phyloP scores from a whole-genome alignment of 495 filamentous ascomycete genomes.

The Xanthoparmelia taractica region DNA sequence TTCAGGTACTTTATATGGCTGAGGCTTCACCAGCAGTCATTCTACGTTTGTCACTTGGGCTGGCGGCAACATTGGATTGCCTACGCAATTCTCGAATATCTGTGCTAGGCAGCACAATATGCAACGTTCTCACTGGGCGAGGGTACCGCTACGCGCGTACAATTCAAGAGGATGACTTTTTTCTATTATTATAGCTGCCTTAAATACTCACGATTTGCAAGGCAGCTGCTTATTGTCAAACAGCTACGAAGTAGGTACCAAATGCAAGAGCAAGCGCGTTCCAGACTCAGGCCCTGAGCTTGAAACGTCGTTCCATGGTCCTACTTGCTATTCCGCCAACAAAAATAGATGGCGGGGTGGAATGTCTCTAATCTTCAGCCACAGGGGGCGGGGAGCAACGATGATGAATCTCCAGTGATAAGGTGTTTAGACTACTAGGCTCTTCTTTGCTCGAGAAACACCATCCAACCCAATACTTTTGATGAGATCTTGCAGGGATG shows the following conservation, averaged over 20 bases:
- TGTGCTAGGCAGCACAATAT: slow-evolving; percentile 8
- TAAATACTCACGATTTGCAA: neutral
- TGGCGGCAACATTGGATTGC: neutral
- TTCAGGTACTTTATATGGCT: slow-evolving; percentile 1
- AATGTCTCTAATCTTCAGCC: slow-evolving; percentile 16
- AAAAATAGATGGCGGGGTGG: slow-evolving; percentile 14
- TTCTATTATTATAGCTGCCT: slow-evolving; percentile 10
- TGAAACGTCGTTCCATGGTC: neutral
- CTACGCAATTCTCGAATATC: slow-evolving; percentile 7
- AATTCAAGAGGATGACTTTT: neutral
- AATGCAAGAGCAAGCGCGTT: neutral
- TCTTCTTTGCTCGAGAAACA: neutral
- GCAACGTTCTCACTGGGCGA: neutral
- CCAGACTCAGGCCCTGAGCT: neutral
- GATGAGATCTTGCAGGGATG: neutral
- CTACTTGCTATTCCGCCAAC: neutral
- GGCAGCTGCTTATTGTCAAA: neutral
- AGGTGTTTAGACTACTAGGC: neutral
- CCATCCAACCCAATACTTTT: no score
- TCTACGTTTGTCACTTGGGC: neutral
- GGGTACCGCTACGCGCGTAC: slow-evolving; percentile 14
- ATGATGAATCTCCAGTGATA: neutral
- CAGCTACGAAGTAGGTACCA: neutral
- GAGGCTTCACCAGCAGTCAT: neutral
- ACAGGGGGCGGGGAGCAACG: slow-evolving; percentile 2